A percentile compares a stretch with the other conserved stretches of the same genome.
phyloP scores from a whole-genome alignment of 1,284 basidiomycete species.

The Nidula niveotomentosa region DNA sequence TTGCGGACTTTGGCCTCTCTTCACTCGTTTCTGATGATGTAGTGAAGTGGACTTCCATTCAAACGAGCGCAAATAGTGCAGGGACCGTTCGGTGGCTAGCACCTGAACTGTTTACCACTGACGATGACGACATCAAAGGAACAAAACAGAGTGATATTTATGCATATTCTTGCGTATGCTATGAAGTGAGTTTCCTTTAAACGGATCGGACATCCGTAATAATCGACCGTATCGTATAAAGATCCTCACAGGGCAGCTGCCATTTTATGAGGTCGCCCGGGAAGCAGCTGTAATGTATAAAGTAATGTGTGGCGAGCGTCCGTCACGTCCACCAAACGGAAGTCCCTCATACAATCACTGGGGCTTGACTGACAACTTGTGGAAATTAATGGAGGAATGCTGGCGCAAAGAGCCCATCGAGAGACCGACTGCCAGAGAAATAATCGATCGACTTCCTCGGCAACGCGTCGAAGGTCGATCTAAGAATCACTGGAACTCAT shows the following conservation, averaged over 20 bases:
- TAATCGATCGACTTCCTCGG: background rate
- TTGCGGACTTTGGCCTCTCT: slow-evolving; percentile 30
- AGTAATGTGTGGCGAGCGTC: slow-evolving; percentile 15
- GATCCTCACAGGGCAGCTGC: slow-evolving; percentile 18
- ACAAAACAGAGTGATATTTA: slow-evolving; percentile 22
- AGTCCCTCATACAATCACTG: slow-evolving; percentile 9
- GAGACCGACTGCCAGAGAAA: slow-evolving; percentile 5
- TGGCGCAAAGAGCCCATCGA: slow-evolving; percentile 10
- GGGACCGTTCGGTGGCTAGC: slow-evolving; percentile 21
- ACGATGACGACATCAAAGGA: slow-evolving; percentile 6
- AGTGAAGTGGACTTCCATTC: slow-evolving; percentile 10
- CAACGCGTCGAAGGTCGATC: too few relatives aligned
- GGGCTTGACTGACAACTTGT: slow-evolving; percentile 15
- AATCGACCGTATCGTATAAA: background rate
- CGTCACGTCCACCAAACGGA: slow-evolving; percentile 10
- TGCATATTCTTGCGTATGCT: slow-evolving; percentile 22
- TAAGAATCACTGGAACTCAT: too few relatives aligned
- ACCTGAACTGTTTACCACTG: slow-evolving; percentile 16
- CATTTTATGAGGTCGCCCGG: slow-evolving; percentile 15
- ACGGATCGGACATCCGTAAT: background rate
- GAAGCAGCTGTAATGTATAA: slow-evolving; percentile 13
- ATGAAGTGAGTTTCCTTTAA: slow-evolving; percentile 15
- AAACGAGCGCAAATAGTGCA: slow-evolving; percentile 5
- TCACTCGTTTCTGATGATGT: slow-evolving; percentile 14
- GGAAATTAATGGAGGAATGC: slow-evolving; percentile 17